Base-by-base conservation (phyloP, 768 basidiomycete genomes). In the Fibroporia radiculosa region DNA sequence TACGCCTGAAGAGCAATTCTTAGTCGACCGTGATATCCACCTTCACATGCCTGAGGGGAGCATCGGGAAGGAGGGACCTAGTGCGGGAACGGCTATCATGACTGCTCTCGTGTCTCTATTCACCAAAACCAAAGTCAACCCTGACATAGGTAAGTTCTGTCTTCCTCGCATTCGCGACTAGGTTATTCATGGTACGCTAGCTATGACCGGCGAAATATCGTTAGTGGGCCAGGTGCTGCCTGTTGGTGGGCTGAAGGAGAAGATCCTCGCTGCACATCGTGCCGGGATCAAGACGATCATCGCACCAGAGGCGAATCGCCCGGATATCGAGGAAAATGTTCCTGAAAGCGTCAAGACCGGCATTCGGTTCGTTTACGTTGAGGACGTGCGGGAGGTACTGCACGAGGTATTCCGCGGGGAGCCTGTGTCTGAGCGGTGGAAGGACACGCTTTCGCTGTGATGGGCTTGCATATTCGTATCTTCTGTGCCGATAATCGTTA, bases 181-280 rank as follows among this genome's bases (percentile, higher is more conserved):
- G 8, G 29, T 33, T 35, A 18, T 38, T 37, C 11, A 23, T 26
- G 12, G 22, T 44, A 25, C 41, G 1, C 48, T 31, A 92, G 93
- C 96, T 5, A 93, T 98, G 92, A 98, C 96, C 0, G 96, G 96
- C 13, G 96, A 99, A 64, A 92, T 99, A 45, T 92, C 93, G 1
- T 80, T 99, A 13, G 84, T 93, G 0, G 96, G 96, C 0, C 92
- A 96, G 64, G 95, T 99, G 7, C 74, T 96, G 1, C 91, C 95
- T 2, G 95, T 99, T 8, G 95, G 95, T 6, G 95, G 95, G 0
- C 66, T 98, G 51, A 97, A 96, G 69, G 89, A 91, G 68, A 93
- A 96, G 72, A 92, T 95, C 50, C 76, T 97, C 1, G 95, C 95
- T 1, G 95, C 96, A 0, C 96, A 99, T 60, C 82, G 96, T 14